Conservation (phyloP, 805 yeast species). For the Saturnispora saitoi region DNA sequence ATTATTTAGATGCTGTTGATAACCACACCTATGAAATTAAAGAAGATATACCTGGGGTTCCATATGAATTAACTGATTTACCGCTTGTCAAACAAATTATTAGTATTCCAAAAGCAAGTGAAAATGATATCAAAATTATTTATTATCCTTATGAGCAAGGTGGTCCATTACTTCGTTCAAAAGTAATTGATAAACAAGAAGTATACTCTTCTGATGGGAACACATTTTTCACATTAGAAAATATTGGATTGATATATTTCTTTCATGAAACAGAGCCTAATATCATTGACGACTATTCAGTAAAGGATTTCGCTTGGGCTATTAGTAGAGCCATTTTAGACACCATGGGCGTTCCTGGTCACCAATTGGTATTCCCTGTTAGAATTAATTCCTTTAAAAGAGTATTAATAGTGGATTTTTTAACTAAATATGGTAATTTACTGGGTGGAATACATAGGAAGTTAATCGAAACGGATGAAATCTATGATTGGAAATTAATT, state of each 20-base stretch:
- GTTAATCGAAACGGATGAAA: background rate
- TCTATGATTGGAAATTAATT: background rate
- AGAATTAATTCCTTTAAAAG: conserved; percentile 20
- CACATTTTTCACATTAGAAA: conserved; percentile 13
- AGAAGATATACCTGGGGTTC: conserved; percentile 17
- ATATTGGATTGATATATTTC: conserved; percentile 25
- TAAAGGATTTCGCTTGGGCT: conserved; percentile 21
- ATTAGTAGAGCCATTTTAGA: conserved; percentile 19
- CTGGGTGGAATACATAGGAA: background rate
- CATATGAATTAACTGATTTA: conserved; percentile 18
- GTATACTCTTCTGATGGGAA: conserved; percentile 18
- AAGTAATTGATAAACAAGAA: conserved; percentile 12
- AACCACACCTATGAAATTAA: background rate
- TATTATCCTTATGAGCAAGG: conserved; percentile 23
- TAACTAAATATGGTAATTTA: conserved; percentile 6
- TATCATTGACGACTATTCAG: too few species aligned
- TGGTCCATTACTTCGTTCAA: conserved; percentile 14
- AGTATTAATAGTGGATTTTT: conserved; percentile 8
- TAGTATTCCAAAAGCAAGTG: background rate
- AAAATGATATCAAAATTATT: conserved; percentile 11
- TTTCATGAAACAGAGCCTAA: conserved; percentile 13
- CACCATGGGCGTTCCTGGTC: conserved; percentile 16
- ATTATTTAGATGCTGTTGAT: background rate
- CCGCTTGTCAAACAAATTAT: conserved; percentile 16
- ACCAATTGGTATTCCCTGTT: conserved; percentile 18